Evolutionary conservation across 352 stramenopile genomes (phyloP).

Genomic region (Pythium apleroticum): DNA sequence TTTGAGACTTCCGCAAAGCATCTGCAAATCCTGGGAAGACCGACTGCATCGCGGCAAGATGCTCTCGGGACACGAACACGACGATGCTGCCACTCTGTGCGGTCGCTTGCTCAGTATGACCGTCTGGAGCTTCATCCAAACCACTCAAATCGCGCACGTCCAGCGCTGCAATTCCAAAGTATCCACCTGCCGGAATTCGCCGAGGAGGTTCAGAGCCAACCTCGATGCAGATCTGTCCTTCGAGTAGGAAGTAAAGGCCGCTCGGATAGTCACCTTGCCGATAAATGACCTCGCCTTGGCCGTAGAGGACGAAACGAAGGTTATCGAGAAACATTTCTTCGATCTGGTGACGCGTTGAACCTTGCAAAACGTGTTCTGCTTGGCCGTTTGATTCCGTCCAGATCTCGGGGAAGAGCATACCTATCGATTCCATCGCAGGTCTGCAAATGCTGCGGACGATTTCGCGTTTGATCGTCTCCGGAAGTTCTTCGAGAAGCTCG

Average conservation of each 20-base stretch:
- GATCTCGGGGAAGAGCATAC: constrained; percentile 34
- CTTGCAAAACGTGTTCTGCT: neutral
- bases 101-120: neutral
- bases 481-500: constrained; percentile 55
- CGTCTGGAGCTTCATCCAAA: neutral
- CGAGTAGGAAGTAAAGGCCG: neutral
- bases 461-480: constrained; percentile 50
- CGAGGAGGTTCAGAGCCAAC: neutral
- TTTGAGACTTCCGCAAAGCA: constrained; percentile 33
- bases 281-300: neutral
- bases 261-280: neutral
- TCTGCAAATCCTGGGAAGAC: constrained; percentile 29
- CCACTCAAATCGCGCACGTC: neutral
- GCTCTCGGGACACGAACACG: neutral
- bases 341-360: constrained; percentile 28
- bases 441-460: constrained; percentile 60
- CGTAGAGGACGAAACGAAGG: constrained; percentile 41
- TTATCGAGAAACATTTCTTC: constrained; percentile 57
- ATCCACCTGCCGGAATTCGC: neutral
- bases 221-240: neutral
- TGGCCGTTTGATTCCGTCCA: constrained; percentile 10
- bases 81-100: neutral
- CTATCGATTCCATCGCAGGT: constrained; percentile 44
- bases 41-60: neutral
- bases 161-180: neutral